A percentile compares a stretch with the other conserved stretches of the same genome.
Evolutionary conservation across 2,329 filamentous ascomycete genomes (phyloP).

Genomic region (Calcarisporium arbuscula): DNA sequence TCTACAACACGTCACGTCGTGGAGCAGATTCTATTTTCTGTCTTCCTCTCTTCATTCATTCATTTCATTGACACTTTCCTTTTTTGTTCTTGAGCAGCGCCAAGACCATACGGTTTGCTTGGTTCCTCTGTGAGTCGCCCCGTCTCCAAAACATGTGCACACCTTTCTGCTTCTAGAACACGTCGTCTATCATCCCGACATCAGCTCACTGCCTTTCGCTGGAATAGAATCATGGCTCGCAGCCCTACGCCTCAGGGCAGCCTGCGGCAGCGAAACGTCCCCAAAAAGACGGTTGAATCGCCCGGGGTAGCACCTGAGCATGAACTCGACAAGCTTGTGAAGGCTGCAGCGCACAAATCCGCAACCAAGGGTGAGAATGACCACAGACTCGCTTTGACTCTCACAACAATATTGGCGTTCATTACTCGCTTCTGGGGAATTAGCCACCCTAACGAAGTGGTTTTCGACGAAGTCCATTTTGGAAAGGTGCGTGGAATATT

Average conservation of each 20-base stretch:
- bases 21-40: slow-evolving; percentile 5
- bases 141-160: slow-evolving; percentile 1
- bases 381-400: slow-evolving; percentile 69
- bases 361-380: slow-evolving; percentile 62
- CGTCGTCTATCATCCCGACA: no score
- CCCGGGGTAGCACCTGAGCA: slow-evolving; percentile 31
- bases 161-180: no score
- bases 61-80: slow-evolving; percentile 10
- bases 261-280: slow-evolving; percentile 53
- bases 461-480: slow-evolving; percentile 99
- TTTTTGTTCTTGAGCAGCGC: slow-evolving; percentile 2
- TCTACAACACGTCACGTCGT: slow-evolving; percentile 6
- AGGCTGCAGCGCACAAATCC: slow-evolving; percentile 26
- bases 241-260: slow-evolving; percentile 48
- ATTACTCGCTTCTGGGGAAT: slow-evolving; percentile 94
- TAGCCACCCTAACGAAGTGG: slow-evolving; percentile 89
- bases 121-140: slow-evolving; percentile 12
- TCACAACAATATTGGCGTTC: slow-evolving; percentile 82
- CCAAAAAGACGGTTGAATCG: slow-evolving; percentile 40
- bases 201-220: slow-evolving; percentile 1
- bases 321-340: slow-evolving; percentile 45
- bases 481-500: slow-evolving; percentile 70
- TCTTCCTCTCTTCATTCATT: slow-evolving; percentile 7
- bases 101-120: slow-evolving; percentile 1
- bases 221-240: slow-evolving; percentile 35